These are phyloP conservation scores for Juglanconis oblonga DNA, from an alignment of 2,329 filamentous ascomycete genomes.

Conservation along the genomic window DNA sequence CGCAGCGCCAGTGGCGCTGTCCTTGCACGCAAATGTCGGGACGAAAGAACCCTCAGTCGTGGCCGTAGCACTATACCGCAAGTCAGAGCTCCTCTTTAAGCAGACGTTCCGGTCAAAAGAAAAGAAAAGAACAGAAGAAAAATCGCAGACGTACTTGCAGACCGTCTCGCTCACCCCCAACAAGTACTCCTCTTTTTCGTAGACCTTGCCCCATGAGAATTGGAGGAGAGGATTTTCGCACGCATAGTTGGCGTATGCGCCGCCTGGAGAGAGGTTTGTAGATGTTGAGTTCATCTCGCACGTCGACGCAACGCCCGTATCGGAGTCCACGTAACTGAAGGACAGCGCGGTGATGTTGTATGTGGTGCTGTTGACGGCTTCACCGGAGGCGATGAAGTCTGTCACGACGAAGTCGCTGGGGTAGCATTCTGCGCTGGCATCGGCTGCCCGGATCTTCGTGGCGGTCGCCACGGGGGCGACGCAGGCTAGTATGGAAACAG, in stretches of 20 bases:
- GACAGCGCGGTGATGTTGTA: conserved; percentile 33
- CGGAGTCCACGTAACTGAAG: conserved; percentile 40
- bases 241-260: conserved; percentile 35
- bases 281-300: conserved; percentile 45
- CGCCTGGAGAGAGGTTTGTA: conserved; percentile 28
- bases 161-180: conserved; percentile 44
- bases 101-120: background rate
- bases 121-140: background rate
- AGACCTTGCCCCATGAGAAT: conserved; percentile 38
- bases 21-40: conserved; percentile 6
- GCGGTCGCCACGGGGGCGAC: conserved; percentile 15
- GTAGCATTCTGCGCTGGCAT: conserved; percentile 20
- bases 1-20: background rate
- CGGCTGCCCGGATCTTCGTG: background rate
- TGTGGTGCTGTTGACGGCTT: conserved; percentile 22
- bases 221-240: conserved; percentile 40
- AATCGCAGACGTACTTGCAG: conserved; percentile 28
- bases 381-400: conserved; percentile 30
- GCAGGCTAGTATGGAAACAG: conserved; percentile 4
- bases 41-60: conserved; percentile 13
- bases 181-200: conserved; percentile 1
- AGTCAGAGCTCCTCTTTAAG: background rate
- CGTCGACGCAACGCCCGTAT: conserved; percentile 36
- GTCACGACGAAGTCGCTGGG: conserved; percentile 38
- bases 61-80: background rate